These are phyloP conservation scores for Crithidia brevicula DNA, from an alignment of 208 protist genomes.

Conservation along the genomic window DNA sequence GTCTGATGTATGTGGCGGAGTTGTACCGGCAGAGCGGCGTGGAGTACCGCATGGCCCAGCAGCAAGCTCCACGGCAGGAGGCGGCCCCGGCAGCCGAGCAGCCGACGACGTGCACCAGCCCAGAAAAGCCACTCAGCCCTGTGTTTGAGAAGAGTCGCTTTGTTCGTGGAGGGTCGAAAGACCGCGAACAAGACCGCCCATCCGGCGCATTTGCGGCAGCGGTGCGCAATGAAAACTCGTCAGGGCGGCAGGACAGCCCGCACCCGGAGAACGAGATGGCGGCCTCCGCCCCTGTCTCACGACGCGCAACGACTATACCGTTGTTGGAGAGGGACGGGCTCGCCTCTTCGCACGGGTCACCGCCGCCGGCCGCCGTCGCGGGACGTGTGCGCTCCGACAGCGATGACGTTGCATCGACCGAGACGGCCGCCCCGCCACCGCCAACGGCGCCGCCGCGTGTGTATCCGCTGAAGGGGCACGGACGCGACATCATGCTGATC, in stretches of 20 bases:
- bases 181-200: too few species aligned
- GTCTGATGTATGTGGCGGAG: slow-evolving; percentile 43
- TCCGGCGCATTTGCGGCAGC: too few species aligned
- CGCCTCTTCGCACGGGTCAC: not conserved
- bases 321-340: not conserved
- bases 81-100: too few species aligned
- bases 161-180: too few species aligned
- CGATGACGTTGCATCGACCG: slow-evolving; percentile 9
- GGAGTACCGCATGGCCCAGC: slow-evolving; percentile 23
- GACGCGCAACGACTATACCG: not conserved
- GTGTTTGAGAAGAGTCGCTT: too few species aligned
- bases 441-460: slow-evolving; percentile 4
- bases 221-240: too few species aligned
- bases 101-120: too few species aligned
- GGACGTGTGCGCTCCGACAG: not conserved
- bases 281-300: not conserved
- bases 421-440: not conserved
- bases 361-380: not conserved
- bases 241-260: too few species aligned
- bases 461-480: slow-evolving; percentile 34
- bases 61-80: not conserved
- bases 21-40: slow-evolving; percentile 54
- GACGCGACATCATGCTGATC: slow-evolving; percentile 54
- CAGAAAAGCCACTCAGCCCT: too few species aligned
- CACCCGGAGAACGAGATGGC: too few species aligned